Evolutionary conservation across 805 yeast genomes (phyloP), one percentile per base, ranked within the genome.

Genomic region (Kockiozyma suomiensis): DNA sequence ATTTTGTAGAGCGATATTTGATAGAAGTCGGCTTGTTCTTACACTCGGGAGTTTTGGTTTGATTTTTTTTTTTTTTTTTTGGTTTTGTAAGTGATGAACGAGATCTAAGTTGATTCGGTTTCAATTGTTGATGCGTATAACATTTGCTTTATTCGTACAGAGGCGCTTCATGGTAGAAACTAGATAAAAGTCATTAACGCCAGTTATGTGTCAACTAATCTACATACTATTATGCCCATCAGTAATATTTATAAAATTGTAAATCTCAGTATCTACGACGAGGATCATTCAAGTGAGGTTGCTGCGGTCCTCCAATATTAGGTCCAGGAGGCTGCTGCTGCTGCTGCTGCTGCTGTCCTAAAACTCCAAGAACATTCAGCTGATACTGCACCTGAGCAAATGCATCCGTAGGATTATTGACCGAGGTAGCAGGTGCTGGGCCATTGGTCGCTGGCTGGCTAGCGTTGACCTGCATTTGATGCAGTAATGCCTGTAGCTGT

Each of bases 361-460:
- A 43, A 37, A 55, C 50, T 10, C 66, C 43, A 17, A 63, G 56
- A 26, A 63, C 23, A 28, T 58, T 56, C 13, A 63, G 50, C 37
- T 58, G 66, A 33, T 54, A 50, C 41, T 62, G 67, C 21, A 58
- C 65, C 41, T 50, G 64, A 10, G 60, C 55, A 54, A 38, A 62
- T 23, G 61, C 50, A 26, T 59, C 58, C 2, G 10, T 30, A 15
- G 28, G 23, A 25, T 35, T 33, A 10, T 8, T 13, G 19, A 56
- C 45, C 8, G 50, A 42, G 15, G 41, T 46, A 30, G 37, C 52
- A 25, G 21, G 48, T 19, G 37, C 23, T 6, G 50, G 45, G 19
- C 48, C 28, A 3, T 17, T 38, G 3, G 48, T 10, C 2, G 51
- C 48, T 13, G 52, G 4, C 32, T 38, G 46, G 23, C 32, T 41